Conservation (phyloP, 495 filamentous ascomycete genomes). For the Penicillium cosmopolitanum region DNA sequence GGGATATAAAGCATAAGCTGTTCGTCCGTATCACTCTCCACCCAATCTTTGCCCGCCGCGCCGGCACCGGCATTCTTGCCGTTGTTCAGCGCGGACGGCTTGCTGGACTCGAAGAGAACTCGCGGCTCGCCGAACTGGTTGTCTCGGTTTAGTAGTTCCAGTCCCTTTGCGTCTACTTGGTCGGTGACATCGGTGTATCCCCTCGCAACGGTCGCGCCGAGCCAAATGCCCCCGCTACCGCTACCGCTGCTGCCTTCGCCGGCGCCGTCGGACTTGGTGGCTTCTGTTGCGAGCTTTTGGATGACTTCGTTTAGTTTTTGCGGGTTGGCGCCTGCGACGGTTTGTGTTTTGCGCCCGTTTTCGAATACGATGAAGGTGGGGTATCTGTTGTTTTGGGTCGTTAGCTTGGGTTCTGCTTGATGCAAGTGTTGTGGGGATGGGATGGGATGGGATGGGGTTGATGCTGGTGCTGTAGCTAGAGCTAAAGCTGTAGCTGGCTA, state of each 20-base stretch:
- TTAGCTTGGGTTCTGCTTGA: not conserved
- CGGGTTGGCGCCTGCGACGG: conserved; percentile 74
- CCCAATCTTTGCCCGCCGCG: conserved; percentile 66
- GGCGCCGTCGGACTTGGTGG: conserved; percentile 55
- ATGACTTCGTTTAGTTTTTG: conserved; percentile 68
- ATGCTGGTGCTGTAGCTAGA: too few species aligned
- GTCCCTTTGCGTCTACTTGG: conserved; percentile 73
- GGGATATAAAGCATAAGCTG: conserved; percentile 94
- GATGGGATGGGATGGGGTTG: too few species aligned
- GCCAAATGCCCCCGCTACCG: conserved; percentile 62
- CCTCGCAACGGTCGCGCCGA: conserved; percentile 72
- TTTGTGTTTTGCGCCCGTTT: conserved; percentile 64
- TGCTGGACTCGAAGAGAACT: conserved; percentile 69
- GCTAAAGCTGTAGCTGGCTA: not conserved
- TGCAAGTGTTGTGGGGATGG: not conserved
- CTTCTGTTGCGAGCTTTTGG: conserved; percentile 72
- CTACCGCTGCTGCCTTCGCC: conserved; percentile 52
- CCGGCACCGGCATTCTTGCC: conserved; percentile 54
- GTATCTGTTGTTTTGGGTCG: conserved; percentile 15
- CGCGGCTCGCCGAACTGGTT: conserved; percentile 67
- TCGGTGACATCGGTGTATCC: conserved; percentile 84
- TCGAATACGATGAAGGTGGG: conserved; percentile 95
- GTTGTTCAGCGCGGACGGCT: conserved; percentile 69
- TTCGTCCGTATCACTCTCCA: conserved; percentile 99
- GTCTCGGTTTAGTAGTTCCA: conserved; percentile 87